Conservation (phyloP, 352 stramenopile species). For the Phytophthora fragariaefolia region DNA sequence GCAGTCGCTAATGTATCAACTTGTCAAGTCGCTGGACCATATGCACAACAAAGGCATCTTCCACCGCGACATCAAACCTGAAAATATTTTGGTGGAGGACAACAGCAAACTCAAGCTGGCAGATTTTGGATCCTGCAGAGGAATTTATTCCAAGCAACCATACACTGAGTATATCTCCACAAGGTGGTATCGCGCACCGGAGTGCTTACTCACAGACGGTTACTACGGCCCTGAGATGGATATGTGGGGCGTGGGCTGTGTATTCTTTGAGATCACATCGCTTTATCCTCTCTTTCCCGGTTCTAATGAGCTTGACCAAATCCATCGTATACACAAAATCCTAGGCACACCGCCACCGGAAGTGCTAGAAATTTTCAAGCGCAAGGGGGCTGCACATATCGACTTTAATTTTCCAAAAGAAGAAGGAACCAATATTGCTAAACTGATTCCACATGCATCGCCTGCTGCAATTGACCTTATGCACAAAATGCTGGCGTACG, state of each 20-base stretch:
- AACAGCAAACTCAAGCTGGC: constrained; percentile 91
- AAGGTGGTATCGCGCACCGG: constrained; percentile 95
- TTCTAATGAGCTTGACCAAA: constrained; percentile 95
- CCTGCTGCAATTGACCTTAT: constrained; percentile 89
- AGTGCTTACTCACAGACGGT: constrained; percentile 95
- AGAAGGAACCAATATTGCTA: constrained; percentile 79
- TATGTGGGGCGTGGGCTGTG: constrained; percentile 95
- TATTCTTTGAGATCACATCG: constrained; percentile 96
- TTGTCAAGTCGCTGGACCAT: constrained; percentile 95
- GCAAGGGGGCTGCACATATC: constrained; percentile 91
- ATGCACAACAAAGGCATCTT: constrained; percentile 98
- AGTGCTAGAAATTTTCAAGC: constrained; percentile 91
- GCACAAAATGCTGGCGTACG: constrained; percentile 90
- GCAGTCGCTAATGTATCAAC: constrained; percentile 92
- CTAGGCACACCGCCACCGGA: constrained; percentile 89
- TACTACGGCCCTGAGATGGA: constrained; percentile 98
- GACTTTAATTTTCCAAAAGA: constrained; percentile 94
- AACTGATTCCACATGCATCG: constrained; percentile 92
- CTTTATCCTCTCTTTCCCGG: constrained; percentile 96
- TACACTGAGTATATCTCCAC: constrained; percentile 98
- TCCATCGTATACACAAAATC: constrained; percentile 95
- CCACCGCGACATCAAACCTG: constrained; percentile 96
- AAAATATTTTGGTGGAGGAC: constrained; percentile 95
- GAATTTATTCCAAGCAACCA: constrained; percentile 96
- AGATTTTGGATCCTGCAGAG: constrained; percentile 95